Conservation (phyloP, 768 basidiomycete species). For the Sarcodon sp. region DNA sequence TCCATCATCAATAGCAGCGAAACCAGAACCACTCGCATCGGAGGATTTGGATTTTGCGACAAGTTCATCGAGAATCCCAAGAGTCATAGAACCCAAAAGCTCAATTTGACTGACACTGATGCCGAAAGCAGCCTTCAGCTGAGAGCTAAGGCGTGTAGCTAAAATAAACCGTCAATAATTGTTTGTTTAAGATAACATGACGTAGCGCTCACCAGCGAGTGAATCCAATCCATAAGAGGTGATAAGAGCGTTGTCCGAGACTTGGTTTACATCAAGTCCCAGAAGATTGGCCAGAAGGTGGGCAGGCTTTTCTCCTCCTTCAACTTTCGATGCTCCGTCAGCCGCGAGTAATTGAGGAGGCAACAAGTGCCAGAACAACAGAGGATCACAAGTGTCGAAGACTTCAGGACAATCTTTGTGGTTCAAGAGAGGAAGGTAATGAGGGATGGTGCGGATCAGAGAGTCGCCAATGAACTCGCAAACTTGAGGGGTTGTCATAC, state of each 20-base stretch:
- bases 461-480: constrained; percentile 19
- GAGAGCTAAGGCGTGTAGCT: constrained; percentile 18
- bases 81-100: constrained; percentile 10
- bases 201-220: constrained; percentile 10
- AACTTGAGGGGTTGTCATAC: constrained; percentile 19
- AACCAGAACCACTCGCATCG: constrained; percentile 1
- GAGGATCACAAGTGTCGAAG: constrained; percentile 14
- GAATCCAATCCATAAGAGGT: constrained; percentile 13
- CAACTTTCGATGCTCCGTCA: constrained; percentile 6
- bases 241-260: constrained; percentile 17
- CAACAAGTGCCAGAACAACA: constrained; percentile 14
- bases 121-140: constrained; percentile 14
- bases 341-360: constrained; percentile 10
- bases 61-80: constrained; percentile 14
- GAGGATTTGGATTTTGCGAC: constrained; percentile 8
- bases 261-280: constrained; percentile 14
- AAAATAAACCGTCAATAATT: neutral
- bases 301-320: constrained; percentile 11
- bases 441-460: constrained; percentile 15
- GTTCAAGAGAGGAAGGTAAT: constrained; percentile 17
- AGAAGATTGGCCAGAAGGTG: constrained; percentile 13
- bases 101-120: constrained; percentile 13
- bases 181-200: neutral
- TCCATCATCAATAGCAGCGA: constrained; percentile 10
- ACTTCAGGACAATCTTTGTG: constrained; percentile 13